Percentiles rank a stretch among this genome's conserved stretches.
Evolutionary conservation across 164 flowering plant species (phyloP).

Genomic region (grape (Vitis vinifera)): ASM3070453v1 NC_081819.1:16147501-16148000

Average conservation of each 20-base stretch:
- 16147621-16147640: neutral
- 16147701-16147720: constrained; percentile 39
- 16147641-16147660: neutral
- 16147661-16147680: neutral
- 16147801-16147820: constrained; percentile 46
- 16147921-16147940: neutral
- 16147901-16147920: neutral
- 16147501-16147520: neutral
- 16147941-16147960: no score
- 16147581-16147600: no score
- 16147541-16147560: neutral
- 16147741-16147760: constrained; percentile 80
- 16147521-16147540: neutral
- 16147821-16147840: constrained; percentile 23
- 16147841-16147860: constrained; percentile 42
- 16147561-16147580: neutral
- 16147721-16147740: constrained; percentile 83
- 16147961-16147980: no score
- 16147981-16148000: no score
- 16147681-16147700: neutral
- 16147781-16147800: constrained; percentile 73
- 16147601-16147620: no score
- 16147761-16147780: constrained; percentile 79
- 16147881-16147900: constrained; percentile 66
- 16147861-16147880: constrained; percentile 68